Percentiles rank a stretch among this genome's conserved stretches.
phyloP scores from a whole-genome alignment of 2,329 filamentous ascomycete species.

The Emergomyces pasteurianus region DNA sequence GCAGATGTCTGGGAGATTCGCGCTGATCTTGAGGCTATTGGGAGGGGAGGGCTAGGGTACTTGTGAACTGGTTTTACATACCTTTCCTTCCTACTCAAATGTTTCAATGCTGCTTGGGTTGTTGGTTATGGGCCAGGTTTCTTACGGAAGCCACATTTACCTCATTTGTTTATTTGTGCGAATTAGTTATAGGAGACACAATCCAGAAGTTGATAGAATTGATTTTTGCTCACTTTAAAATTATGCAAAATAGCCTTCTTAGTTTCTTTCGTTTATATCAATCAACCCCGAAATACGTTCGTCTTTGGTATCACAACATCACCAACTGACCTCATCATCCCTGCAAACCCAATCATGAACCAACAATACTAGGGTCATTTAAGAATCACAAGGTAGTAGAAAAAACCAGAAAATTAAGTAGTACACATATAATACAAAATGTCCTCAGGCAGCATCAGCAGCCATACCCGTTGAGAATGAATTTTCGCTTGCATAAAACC shows the following conservation, averaged over 20 bases:
- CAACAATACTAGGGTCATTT: not conserved
- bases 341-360: not conserved
- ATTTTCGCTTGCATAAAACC: not conserved
- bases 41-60: conserved; percentile 49
- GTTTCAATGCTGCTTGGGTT: not conserved
- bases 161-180: too few relatives aligned
- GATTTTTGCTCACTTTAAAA: not conserved
- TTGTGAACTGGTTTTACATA: conserved; percentile 15
- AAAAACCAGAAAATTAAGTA: not conserved
- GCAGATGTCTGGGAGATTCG: conserved; percentile 54
- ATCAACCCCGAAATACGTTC: not conserved
- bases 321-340: not conserved
- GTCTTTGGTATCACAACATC: not conserved
- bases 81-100: not conserved
- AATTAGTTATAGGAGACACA: not conserved
- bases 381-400: not conserved
- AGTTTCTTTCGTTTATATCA: not conserved
- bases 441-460: not conserved
- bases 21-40: conserved; percentile 55
- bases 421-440: not conserved
- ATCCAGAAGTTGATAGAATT: not conserved
- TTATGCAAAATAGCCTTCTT: not conserved
- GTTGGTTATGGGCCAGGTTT: not conserved
- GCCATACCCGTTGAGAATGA: not conserved
- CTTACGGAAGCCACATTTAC: not conserved